Percentiles rank a stretch among this genome's conserved stretches.
These are phyloP conservation scores for Alternaria ethzedia DNA, from an alignment of 2,329 filamentous ascomycete species.

Conservation along the genomic window DNA sequence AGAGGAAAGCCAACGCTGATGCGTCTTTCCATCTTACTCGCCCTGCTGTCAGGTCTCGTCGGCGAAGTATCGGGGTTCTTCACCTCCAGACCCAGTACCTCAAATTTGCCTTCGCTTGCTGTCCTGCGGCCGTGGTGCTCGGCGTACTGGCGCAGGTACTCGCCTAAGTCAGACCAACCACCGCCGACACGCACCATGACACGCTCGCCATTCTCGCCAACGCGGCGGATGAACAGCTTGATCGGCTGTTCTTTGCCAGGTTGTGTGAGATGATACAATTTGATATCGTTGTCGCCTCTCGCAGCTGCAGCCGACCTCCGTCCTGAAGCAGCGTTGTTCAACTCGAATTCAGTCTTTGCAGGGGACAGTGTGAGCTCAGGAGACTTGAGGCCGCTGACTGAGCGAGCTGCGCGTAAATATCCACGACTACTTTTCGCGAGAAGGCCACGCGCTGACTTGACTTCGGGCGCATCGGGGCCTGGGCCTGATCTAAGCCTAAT, in stretches of 20 bases:
- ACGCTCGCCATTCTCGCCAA: constrained; percentile 86
- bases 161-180: constrained; percentile 96
- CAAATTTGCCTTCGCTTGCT: constrained; percentile 62
- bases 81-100: constrained; percentile 59
- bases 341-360: constrained; percentile 42
- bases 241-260: constrained; percentile 85
- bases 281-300: constrained; percentile 68
- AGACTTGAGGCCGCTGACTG: constrained; percentile 41
- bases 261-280: constrained; percentile 88
- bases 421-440: constrained; percentile 36
- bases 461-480: constrained; percentile 38
- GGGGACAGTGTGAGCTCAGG: constrained; percentile 48
- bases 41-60: constrained; percentile 35
- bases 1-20: constrained; percentile 28
- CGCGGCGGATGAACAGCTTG: constrained; percentile 91
- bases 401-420: constrained; percentile 42
- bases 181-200: constrained; percentile 98
- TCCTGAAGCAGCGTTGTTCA: constrained; percentile 30
- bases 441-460: constrained; percentile 36
- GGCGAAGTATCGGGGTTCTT: constrained; percentile 34
- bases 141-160: constrained; percentile 93
- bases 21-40: constrained; percentile 34
- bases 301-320: constrained; percentile 36
- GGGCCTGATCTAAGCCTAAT: constrained; percentile 69
- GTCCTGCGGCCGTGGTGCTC: constrained; percentile 83